Base-by-base conservation (phyloP, 1,139 yeast species). In the Spathaspora sp. region DNA sequence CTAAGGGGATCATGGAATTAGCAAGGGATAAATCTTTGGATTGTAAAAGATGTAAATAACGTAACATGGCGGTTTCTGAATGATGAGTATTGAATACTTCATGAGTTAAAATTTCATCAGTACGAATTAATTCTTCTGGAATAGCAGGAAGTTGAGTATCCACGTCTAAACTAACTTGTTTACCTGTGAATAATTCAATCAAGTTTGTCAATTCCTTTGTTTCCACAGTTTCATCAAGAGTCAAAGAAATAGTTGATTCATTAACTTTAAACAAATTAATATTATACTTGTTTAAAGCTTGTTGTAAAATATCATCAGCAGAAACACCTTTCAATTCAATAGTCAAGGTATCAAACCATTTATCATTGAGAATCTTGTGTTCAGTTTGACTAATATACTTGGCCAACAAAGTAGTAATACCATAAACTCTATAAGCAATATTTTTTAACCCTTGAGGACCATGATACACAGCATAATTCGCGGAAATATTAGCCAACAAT, bases 391-490 rank as follows among this genome's bases (percentile, higher is more conserved):
- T 55, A 40, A 89, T 78, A 43, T 76, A 72, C 7, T 74, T 61
- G 9, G 96, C 96, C 51, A 91, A 76, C 31, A 87, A 61, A 2
- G 86, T 72, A 15, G 98, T 88, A 60, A 81, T 74, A 1, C 91
- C 89, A 65, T 85, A 80, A 20, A 90, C 85, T 61, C 96, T 81
- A 47, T 72, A 67, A 15, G 98, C 95, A 56, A 93, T 93, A 51
- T 81, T 74, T 61, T 75, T 79, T 58, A 93, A 76, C n/a, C 97
- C 97, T 57, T 85, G 77, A 27, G 96, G 95, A 37, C 99, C 99
- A 61, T 93, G 99, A 70, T 90, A 93, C 37, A 93, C 96, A 8
- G 95, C 97, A 64, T 91, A 93, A 81, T 87, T 89, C 37, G 98
- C 93, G 23, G 97, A 82, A 75, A 93, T 90, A 67, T 93, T 93